Evolutionary conservation across 2,329 filamentous ascomycete species (phyloP), one percentile per base, ranked within the genome.

Genomic region (Trichophyton schoenleinii): DNA sequence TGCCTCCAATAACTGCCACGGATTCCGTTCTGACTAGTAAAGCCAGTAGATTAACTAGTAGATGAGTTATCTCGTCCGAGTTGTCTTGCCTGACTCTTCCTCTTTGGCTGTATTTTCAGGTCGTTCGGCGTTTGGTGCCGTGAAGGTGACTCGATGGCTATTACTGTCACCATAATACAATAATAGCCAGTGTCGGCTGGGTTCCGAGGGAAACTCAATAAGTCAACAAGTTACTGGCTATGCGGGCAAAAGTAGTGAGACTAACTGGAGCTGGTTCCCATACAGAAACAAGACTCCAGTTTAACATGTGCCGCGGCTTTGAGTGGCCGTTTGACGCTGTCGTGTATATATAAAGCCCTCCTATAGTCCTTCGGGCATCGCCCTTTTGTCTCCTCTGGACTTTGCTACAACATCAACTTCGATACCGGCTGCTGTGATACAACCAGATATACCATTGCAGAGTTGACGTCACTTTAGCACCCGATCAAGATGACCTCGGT

Each of bases 401-500:
- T 55, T 36, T 25, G 15, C 28, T 36, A 38, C 11, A 34, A 36
- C 49, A 36, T 34, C 15, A 55, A 20, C 9, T 8, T n/a, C 25
- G 9, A 53, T 53, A 36, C 49, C 20, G 20, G 8, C 20, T 48
- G 44, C n/a, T 48, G 44, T 48, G 46, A 57, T 34, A 25, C 53
- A 58, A 13, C n/a, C n/a, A 41, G n/a, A 9, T 49, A 49, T 49
- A 49, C 46, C 46, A 49, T 15, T 25, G n/a, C 11, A 25, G 31
- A 49, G 46, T 4, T 22, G 25, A 6, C 5, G 25, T 49, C 41
- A 38, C 34, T 13, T 3, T n/a, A 49, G 42, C 18, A 13, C 34
- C 8, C 3, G 52, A 20, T 25, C 49, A 52, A 25, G 67, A 91
- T 90, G 87, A 80, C 85, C 66, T 80, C 82, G 67, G 83, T 83